These are phyloP conservation scores for Nicotiana paniculata DNA, from an alignment of 257 asterid species.

Conservation along the genomic window DNA sequence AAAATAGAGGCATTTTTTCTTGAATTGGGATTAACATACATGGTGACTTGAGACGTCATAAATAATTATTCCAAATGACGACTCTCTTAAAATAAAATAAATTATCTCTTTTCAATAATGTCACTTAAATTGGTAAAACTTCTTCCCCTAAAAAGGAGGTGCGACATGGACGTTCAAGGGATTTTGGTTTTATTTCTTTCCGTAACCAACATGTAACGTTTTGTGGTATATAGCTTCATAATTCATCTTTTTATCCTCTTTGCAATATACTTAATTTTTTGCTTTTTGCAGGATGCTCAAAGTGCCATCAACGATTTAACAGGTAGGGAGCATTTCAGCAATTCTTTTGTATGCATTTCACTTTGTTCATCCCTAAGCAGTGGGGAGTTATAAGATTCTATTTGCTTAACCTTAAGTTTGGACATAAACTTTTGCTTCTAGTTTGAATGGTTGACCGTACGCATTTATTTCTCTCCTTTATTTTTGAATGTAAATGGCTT, in stretches of 20 bases:
- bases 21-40: too few relatives aligned
- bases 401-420: background rate
- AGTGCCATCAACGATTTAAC: constrained; percentile 80
- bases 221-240: background rate
- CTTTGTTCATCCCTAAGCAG: background rate
- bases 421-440: background rate
- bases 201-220: constrained; percentile 69
- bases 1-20: too few relatives aligned
- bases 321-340: constrained; percentile 39
- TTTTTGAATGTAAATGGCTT: constrained; percentile 76
- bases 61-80: too few relatives aligned
- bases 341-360: background rate
- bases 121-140: too few relatives aligned
- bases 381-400: background rate
- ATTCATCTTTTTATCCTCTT: background rate
- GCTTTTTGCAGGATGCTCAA: constrained; percentile 73
- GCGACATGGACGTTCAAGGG: constrained; percentile 70
- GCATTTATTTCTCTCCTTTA: background rate
- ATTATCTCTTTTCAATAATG: too few relatives aligned
- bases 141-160: too few relatives aligned
- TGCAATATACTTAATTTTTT: constrained; percentile 7
- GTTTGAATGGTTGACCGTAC: constrained; percentile 2
- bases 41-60: too few relatives aligned
- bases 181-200: constrained; percentile 93
- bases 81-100: too few relatives aligned